Percentiles rank a stretch among this genome's conserved stretches.
Conservation (phyloP, 1,139 yeast genomes). For the Entelexis paramagnoliae region DNA sequence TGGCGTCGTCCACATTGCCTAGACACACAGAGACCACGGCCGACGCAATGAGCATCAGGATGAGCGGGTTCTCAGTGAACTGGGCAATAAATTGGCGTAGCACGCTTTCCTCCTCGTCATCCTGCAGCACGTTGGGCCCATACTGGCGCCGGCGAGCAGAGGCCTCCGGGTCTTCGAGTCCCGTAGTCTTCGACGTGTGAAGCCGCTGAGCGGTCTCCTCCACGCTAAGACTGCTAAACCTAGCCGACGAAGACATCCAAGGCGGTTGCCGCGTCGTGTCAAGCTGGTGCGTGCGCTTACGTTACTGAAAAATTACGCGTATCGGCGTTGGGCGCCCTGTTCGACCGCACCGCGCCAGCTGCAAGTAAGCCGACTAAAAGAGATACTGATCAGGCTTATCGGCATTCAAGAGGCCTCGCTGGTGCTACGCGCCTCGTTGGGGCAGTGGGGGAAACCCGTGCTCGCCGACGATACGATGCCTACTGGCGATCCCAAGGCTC, state of each 20-base stretch:
- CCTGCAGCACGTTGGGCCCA: constrained; percentile 64
- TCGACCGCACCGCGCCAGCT: background rate
- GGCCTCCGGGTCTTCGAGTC: constrained; percentile 60
- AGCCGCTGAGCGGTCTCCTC: constrained; percentile 54
- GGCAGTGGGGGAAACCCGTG: no score
- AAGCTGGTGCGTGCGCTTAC: background rate
- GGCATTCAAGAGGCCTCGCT: background rate
- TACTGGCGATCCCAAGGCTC: no score
- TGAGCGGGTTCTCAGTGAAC: constrained; percentile 82
- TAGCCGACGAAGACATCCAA: constrained; percentile 17
- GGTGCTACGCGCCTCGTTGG: background rate
- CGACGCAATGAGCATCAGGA: constrained; percentile 74
- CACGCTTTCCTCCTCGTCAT: constrained; percentile 71
- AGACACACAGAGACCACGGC: constrained; percentile 74
- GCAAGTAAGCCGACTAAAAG: constrained; percentile 4
- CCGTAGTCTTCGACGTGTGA: constrained; percentile 48
- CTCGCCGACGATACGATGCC: no score
- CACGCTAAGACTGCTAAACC: constrained; percentile 46
- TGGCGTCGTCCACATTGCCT: constrained; percentile 91
- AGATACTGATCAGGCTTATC: background rate
- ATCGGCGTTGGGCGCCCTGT: background rate
- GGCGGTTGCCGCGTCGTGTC: constrained; percentile 4
- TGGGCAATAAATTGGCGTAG: constrained; percentile 59
- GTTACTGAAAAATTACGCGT: constrained; percentile 9
- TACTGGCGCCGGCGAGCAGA: constrained; percentile 59